Evolutionary conservation across 1,139 yeast genomes (phyloP).

Genomic region (Yamadazyma dendronema): DNA sequence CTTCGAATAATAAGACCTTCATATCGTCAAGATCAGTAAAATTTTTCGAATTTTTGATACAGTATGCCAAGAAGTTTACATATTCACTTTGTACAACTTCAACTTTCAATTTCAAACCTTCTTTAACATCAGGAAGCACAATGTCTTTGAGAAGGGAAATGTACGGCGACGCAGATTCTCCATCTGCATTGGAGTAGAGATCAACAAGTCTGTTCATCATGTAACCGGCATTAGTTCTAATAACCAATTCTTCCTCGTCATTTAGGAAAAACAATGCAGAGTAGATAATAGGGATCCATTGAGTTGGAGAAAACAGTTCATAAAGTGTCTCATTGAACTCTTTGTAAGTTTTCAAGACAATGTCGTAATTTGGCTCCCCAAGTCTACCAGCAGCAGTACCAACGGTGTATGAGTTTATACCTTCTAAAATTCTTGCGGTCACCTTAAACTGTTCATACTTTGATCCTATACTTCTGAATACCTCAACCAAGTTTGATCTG

Average conservation of each 20-base stretch:
- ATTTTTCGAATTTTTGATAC: constrained; percentile 51
- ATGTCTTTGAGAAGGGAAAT: constrained; percentile 50
- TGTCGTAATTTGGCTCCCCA: constrained; percentile 78
- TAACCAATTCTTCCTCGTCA: constrained; percentile 76
- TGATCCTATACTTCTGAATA: constrained; percentile 60
- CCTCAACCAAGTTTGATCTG: constrained; percentile 57
- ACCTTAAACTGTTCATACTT: constrained; percentile 44
- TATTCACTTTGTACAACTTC: constrained; percentile 74
- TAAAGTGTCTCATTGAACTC: constrained; percentile 58
- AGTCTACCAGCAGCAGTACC: constrained; percentile 66
- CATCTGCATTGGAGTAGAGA: constrained; percentile 37
- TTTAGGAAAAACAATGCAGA: constrained; percentile 68
- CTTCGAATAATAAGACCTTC: constrained; percentile 59
- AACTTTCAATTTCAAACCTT: constrained; percentile 61
- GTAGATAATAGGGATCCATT: constrained; percentile 81
- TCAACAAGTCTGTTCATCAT: constrained; percentile 68
- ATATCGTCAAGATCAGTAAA: constrained; percentile 62
- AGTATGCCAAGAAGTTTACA: constrained; percentile 61
- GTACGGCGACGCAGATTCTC: constrained; percentile 34
- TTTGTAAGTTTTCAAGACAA: constrained; percentile 67
- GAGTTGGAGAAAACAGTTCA: constrained; percentile 41
- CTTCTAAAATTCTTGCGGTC: constrained; percentile 53
- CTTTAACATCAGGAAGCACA: constrained; percentile 63
- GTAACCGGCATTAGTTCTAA: constrained; percentile 76
- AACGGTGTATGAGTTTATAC: constrained; percentile 66